These are phyloP conservation scores for Fusarium palustre DNA, from an alignment of 2,329 filamentous ascomycete genomes.

Conservation along the genomic window DNA sequence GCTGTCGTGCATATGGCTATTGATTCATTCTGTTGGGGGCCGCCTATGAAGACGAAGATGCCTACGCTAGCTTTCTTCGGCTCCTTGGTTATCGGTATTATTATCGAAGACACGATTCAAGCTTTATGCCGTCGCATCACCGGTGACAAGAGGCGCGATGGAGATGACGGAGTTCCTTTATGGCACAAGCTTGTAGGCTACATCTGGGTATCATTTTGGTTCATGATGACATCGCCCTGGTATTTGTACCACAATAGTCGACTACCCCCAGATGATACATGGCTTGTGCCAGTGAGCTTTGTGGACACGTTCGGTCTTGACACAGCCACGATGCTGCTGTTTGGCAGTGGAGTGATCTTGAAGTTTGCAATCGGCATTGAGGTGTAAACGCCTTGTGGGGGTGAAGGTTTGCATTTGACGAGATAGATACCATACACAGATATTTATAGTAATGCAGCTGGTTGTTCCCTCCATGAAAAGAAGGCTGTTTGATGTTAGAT, in stretches of 20 bases:
- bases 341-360: not conserved
- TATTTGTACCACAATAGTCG: not conserved
- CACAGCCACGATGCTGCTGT: not conserved
- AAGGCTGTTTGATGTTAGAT: not conserved
- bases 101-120: not conserved
- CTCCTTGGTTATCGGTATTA: not conserved
- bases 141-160: accelerated
- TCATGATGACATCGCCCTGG: not conserved
- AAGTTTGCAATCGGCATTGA: not conserved
- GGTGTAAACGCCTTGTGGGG: not conserved
- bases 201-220: not conserved
- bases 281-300: not conserved
- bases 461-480: not conserved
- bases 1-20: not conserved
- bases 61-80: not conserved
- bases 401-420: not conserved
- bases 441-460: not conserved
- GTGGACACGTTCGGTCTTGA: not conserved
- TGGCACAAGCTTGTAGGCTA: not conserved
- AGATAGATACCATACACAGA: not conserved
- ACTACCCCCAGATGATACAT: not conserved
- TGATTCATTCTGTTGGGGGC: not conserved
- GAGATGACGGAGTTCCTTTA: not conserved
- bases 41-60: not conserved
- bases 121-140: not conserved